These are phyloP conservation scores for Amanita inopinata DNA, from an alignment of 768 basidiomycete genomes.

Conservation along the genomic window DNA sequence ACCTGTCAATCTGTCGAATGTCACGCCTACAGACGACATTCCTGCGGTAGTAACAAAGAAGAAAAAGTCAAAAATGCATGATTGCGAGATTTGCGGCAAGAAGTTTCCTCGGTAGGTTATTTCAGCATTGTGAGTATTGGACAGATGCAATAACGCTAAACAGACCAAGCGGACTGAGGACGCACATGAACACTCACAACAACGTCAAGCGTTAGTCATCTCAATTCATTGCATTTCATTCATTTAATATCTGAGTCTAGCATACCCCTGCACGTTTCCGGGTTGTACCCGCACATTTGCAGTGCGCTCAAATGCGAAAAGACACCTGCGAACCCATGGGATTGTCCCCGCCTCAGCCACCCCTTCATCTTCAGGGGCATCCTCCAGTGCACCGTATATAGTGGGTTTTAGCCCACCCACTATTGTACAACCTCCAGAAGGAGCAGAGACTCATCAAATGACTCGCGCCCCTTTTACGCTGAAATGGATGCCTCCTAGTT, in stretches of 20 bases:
- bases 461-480: constrained; percentile 19
- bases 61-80: constrained; percentile 48
- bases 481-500: constrained; percentile 34
- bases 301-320: constrained; percentile 73
- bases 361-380: constrained; percentile 2
- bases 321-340: constrained; percentile 72
- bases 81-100: constrained; percentile 39
- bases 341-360: constrained; percentile 21
- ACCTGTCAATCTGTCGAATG: neutral
- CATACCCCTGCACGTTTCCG: constrained; percentile 44
- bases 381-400: constrained; percentile 18
- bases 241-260: constrained; percentile 17
- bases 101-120: constrained; percentile 38
- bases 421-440: constrained; percentile 15
- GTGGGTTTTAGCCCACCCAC: constrained; percentile 32
- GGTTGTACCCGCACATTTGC: constrained; percentile 62
- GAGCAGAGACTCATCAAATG: constrained; percentile 9
- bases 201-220: constrained; percentile 37
- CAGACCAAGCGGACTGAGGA: constrained; percentile 45
- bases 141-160: neutral
- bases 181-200: constrained; percentile 52
- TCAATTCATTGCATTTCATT: neutral
- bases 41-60: constrained; percentile 17
- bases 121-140: neutral
- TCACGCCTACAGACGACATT: neutral